A percentile compares a stretch with the other conserved stretches of the same genome.
These are phyloP conservation scores for Pseudocercospora vitis DNA, from an alignment of 2,329 filamentous ascomycete genomes.

Conservation along the genomic window DNA sequence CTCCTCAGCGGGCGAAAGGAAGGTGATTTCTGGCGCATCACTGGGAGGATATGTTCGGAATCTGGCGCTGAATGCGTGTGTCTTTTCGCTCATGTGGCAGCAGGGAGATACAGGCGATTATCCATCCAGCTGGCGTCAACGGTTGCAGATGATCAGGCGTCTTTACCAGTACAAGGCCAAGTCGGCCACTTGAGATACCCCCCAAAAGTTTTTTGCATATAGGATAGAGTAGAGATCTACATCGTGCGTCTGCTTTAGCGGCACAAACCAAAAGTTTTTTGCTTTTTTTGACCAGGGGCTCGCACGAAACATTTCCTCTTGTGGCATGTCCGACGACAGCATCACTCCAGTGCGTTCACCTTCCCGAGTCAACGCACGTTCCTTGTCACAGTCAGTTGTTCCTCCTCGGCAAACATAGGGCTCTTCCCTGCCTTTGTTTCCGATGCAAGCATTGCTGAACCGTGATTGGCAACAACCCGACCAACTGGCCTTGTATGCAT, in stretches of 20 bases:
- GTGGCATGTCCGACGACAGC: background rate
- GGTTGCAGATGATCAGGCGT: conserved; percentile 79
- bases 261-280: conserved; percentile 3
- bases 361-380: background rate
- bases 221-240: background rate
- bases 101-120: conserved; percentile 62
- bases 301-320: background rate
- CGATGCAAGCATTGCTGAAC: background rate
- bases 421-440: background rate
- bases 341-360: background rate
- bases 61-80: conserved; percentile 86
- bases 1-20: conserved; percentile 83
- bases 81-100: conserved; percentile 86
- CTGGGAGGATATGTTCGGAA: conserved; percentile 84
- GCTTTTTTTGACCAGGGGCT: background rate
- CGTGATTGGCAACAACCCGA: background rate
- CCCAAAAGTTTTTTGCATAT: background rate
- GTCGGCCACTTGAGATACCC: conserved; percentile 11
- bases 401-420: background rate
- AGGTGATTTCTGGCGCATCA: conserved; percentile 80
- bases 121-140: conserved; percentile 83
- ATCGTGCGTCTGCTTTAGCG: conserved; percentile 6
- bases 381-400: background rate
- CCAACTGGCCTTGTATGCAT: too few species aligned
- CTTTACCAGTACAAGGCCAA: conserved; percentile 58